Conservation (phyloP, 2,329 filamentous ascomycete genomes). For the Purpureocillium takamizusanense region DNA sequence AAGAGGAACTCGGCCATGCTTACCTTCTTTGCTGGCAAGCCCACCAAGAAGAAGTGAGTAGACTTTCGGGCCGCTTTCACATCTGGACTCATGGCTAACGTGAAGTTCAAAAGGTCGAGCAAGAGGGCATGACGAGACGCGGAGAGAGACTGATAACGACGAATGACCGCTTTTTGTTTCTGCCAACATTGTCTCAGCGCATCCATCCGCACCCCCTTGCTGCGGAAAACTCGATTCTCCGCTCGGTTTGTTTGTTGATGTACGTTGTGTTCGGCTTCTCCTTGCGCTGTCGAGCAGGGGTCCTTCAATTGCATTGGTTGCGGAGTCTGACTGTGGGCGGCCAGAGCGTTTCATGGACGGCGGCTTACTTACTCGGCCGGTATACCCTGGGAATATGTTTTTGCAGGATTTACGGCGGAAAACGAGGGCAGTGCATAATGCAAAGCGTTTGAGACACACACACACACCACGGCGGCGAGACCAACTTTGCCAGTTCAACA, state of each 20-base stretch:
- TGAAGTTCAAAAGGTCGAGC: slow-evolving; percentile 5
- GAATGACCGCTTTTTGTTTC: slow-evolving; percentile 5
- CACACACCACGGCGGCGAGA: too few relatives aligned
- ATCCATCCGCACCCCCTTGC: slow-evolving; percentile 1
- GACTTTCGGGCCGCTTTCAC: background rate
- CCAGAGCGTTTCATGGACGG: too few relatives aligned
- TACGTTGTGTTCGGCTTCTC: slow-evolving; percentile 1
- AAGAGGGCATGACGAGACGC: slow-evolving; percentile 7
- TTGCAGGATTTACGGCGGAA: too few relatives aligned
- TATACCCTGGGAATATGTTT: too few relatives aligned
- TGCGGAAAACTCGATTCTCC: slow-evolving; percentile 1
- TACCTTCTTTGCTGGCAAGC: slow-evolving; percentile 11
- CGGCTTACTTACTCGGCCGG: too few relatives aligned
- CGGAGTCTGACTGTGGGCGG: slow-evolving; percentile 14
- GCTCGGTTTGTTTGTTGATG: slow-evolving; percentile 1
- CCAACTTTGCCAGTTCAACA: too few relatives aligned
- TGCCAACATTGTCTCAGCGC: slow-evolving; percentile 9
- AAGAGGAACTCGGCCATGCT: slow-evolving; percentile 10
- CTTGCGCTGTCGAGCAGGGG: background rate
- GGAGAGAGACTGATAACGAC: slow-evolving; percentile 4
- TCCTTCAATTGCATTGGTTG: slow-evolving; percentile 6
- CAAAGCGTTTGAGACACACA: too few relatives aligned
- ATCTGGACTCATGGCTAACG: background rate
- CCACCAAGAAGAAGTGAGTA: slow-evolving; percentile 13
- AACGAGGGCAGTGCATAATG: too few relatives aligned